Evolutionary conservation across 305 asterid species (phyloP).

Genomic region (Nicotiana rustica): DNA sequence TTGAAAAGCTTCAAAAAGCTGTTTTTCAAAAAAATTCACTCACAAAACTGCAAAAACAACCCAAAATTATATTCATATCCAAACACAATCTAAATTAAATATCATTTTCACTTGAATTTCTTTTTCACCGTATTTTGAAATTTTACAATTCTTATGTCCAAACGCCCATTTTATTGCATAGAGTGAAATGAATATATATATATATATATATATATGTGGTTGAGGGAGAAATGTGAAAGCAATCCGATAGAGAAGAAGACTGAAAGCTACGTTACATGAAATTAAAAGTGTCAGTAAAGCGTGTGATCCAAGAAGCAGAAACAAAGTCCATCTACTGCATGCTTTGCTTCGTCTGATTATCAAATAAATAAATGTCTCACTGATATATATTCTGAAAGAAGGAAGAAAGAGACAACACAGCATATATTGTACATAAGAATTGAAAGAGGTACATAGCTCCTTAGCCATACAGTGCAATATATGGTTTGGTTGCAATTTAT

Average conservation of each 20-base stretch:
- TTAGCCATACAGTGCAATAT: background rate
- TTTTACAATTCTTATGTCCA: too few relatives aligned
- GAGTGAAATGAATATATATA: too few relatives aligned
- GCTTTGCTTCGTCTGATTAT: background rate
- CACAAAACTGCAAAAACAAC: too few relatives aligned
- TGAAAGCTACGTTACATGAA: constrained; percentile 27
- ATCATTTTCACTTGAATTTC: too few relatives aligned
- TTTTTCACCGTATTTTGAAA: too few relatives aligned
- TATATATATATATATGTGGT: too few relatives aligned
- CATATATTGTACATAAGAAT: background rate
- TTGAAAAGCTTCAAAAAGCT: too few relatives aligned
- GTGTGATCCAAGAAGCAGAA: constrained; percentile 44
- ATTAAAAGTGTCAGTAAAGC: background rate
- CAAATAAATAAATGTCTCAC: constrained; percentile 35
- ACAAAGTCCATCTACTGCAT: constrained; percentile 5
- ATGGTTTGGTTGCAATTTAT: constrained; percentile 39
- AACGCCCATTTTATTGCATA: too few relatives aligned
- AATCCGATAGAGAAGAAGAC: background rate
- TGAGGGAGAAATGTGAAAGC: constrained; percentile 1
- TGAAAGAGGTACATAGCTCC: background rate
- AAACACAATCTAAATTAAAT: too few relatives aligned
- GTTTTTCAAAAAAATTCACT: too few relatives aligned
- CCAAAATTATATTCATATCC: too few relatives aligned
- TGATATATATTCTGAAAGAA: constrained; percentile 26
- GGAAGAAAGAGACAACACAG: constrained; percentile 25